These are phyloP conservation scores for Lathyrus sativus DNA, from an alignment of 306 rosid species.

Conservation along the genomic window DNA sequence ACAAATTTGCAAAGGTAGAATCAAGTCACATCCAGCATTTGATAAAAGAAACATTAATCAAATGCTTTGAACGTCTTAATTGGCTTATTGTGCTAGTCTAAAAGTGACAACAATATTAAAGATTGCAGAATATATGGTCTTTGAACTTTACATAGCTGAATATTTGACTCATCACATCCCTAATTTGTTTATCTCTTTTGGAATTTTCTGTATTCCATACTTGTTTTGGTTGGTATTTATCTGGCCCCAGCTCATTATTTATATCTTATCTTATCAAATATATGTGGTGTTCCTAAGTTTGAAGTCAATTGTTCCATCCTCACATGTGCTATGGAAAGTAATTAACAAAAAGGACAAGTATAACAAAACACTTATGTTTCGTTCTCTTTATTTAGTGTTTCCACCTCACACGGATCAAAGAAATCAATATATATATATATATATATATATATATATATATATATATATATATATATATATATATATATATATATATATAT, in stretches of 20 bases:
- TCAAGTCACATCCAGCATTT: constrained; percentile 27
- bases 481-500: too few species aligned
- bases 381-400: constrained; percentile 1
- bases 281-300: constrained; percentile 23
- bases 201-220: constrained; percentile 31
- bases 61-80: constrained; percentile 18
- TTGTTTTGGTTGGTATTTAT: background rate
- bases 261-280: constrained; percentile 8
- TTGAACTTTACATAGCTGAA: constrained; percentile 26
- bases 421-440: too few species aligned
- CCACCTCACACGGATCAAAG: constrained; percentile 8
- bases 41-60: constrained; percentile 1
- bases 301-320: constrained; percentile 28
- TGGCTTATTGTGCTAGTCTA: constrained; percentile 20
- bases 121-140: constrained; percentile 40
- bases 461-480: too few species aligned
- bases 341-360: constrained; percentile 4
- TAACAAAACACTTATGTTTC: background rate
- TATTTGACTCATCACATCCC: constrained; percentile 18
- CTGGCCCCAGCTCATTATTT: constrained; percentile 31
- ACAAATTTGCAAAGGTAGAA: constrained; percentile 5
- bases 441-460: too few species aligned
- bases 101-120: constrained; percentile 30
- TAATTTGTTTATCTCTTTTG: constrained; percentile 16
- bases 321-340: constrained; percentile 25